These are phyloP conservation scores for Malassezia dermatis DNA, from an alignment of 1,284 basidiomycete species.

Conservation along the genomic window DNA sequence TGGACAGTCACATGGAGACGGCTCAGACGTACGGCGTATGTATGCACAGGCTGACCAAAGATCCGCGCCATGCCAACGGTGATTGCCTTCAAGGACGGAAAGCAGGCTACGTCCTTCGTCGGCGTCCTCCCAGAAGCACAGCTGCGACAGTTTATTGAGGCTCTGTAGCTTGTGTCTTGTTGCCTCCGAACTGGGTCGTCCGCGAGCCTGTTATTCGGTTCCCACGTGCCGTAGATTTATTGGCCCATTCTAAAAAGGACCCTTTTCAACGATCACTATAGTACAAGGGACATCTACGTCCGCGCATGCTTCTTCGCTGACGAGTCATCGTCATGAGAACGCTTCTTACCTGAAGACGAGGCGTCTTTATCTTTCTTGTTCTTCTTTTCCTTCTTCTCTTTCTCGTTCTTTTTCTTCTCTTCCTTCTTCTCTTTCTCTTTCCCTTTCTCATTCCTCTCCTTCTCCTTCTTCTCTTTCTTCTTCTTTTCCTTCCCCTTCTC, in stretches of 20 bases:
- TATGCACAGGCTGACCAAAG: background rate
- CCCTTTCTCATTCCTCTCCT: slow-evolving; percentile 1
- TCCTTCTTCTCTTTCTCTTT: background rate
- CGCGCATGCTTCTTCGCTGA: background rate
- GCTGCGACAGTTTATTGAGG: slow-evolving; percentile 28
- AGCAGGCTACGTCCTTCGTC: slow-evolving; percentile 25
- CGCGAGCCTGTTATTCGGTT: background rate
- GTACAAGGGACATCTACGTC: background rate
- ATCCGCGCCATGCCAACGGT: slow-evolving; percentile 35
- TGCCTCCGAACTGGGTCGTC: background rate
- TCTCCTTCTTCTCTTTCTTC: slow-evolving; percentile 7
- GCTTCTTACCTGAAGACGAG: background rate
- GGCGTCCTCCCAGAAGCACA: slow-evolving; percentile 31
- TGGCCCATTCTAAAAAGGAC: background rate
- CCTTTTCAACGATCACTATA: background rate
- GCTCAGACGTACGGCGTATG: slow-evolving; percentile 23
- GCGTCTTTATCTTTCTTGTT: background rate
- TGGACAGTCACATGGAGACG: slow-evolving; percentile 25
- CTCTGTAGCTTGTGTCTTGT: slow-evolving; percentile 1
- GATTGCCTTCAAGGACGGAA: slow-evolving; percentile 26
- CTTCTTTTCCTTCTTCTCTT: background rate
- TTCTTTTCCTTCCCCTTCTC: slow-evolving; percentile 6
- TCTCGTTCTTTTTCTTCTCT: background rate
- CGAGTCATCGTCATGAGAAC: background rate
- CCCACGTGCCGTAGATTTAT: background rate